Evolutionary conservation across 139 green algal genomes (phyloP), one percentile per base, ranked within the genome.

Genomic region (Tetradesmus lagerheimii): DNA sequence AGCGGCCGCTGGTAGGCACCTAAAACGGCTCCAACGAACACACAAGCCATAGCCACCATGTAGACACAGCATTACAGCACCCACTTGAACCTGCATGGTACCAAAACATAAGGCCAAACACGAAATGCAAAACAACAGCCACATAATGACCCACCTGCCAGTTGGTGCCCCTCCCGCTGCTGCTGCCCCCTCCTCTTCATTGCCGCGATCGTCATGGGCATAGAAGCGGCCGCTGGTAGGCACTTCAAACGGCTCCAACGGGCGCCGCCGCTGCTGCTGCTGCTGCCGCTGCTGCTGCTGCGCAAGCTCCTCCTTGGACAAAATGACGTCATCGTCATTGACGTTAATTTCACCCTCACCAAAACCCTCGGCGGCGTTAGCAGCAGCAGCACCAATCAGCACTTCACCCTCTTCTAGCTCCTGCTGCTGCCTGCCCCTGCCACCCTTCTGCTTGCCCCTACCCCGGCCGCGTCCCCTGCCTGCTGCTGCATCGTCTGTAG

Each of bases 171-270:
- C 43, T 50, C 5, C 43, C 8, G 31, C 75, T 37, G 77, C 80
- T 50, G 50, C 31, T 50, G 47, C 31, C 9, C 45, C 37, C 35
- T 64, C 85, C 1, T 89, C 71, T 18, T 82, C 67, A 23, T 71
- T 29, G 2, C 85, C 66, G 3, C 85, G 41, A 35, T 89, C 85
- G 47, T 89, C 85, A 47, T 89, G 85, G 15, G 67, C 85, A 80
- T 80, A 89, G 25, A 89, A 89, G 4, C 27, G 11, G 29, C 85
- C 85, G 29, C 41, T 75, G 16, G n/a, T 89, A 1, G 85, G 85
- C 34, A 89, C 85, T 29, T 89, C 85, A 89, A 67, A 89, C 6
- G 85, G 85, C 71, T 82, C 41, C 39, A 82, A n/a, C 16, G 66
- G 85, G 5, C 53, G 85, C 31, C 53, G 47, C 0, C 85, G 85